Evolutionary conservation across 306 rosid genomes (phyloP), one percentile per base, ranked within the genome.

Genomic region (Quercus robur): DNA sequence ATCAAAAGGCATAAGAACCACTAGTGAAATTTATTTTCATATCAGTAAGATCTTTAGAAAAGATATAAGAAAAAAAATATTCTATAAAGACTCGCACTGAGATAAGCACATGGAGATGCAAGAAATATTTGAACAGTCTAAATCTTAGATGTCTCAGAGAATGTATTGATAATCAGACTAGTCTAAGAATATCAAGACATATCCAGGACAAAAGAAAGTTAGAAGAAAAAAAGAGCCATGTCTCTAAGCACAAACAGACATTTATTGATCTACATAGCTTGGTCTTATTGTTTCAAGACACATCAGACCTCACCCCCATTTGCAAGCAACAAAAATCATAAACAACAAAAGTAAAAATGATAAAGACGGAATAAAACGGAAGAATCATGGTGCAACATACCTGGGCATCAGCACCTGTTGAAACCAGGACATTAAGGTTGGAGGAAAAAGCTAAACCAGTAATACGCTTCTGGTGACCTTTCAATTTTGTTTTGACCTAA

Each of bases 391-490:
- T 55, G 56, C 56, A 64, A 85, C 89, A 76, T 84, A 90, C 98
- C 12, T 92, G 91, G 76, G 96, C 97, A 88, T 94, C 97, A 64
- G 93, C 93, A 70, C 94, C 94, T 20, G 98, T 89, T 11, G 97
- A 92, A 85, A 94, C 90, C 56, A 94, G 85, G 80, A 92, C 85
- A 82, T 86, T 85, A 57, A 92, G 94, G 83, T 71, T 80, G 70
- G 90, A 86, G 30, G 97, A 94, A 78, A 94, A 92, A 68, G 97
- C 98, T 75, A 94, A 86, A 80, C 98, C 94, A 79, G 93, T 81
- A 38, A 94, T 86, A 38, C 86, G 90, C 87, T 88, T 94, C 75
- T 84, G 93, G 81, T 94, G 98, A 78, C 91, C 95, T 84, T 85
- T 90, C 85, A 94, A 80, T 80, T 86, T 90, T 44, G 98, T 85